phyloP scores from a whole-genome alignment of 2,329 filamentous ascomycete species.

The Fusarium pseudonygamai region DNA sequence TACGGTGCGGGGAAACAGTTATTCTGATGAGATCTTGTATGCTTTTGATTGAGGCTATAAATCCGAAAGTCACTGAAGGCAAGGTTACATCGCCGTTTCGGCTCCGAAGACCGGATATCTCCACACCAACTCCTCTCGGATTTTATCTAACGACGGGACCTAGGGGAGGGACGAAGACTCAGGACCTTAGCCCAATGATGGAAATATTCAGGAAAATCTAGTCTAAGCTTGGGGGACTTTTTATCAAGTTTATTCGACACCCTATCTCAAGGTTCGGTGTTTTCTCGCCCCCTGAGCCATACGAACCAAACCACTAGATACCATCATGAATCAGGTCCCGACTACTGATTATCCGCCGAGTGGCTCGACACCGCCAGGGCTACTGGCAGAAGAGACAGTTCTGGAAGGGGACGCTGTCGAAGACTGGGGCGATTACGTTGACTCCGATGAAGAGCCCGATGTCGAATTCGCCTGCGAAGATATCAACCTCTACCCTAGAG shows the following conservation, averaged over 20 bases:
- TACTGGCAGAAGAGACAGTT: fast-evolving
- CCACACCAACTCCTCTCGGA: neutral
- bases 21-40: neutral
- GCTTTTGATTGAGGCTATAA: neutral
- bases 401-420: fast-evolving
- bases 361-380: neutral
- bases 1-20: neutral
- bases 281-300: no score
- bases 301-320: fast-evolving
- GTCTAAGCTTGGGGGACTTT: no score
- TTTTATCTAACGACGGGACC: fast-evolving
- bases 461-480: fast-evolving
- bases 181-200: no score
- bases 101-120: neutral
- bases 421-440: neutral
- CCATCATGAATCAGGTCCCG: fast-evolving
- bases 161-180: no score
- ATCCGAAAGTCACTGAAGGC: no score
- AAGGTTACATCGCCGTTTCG: neutral
- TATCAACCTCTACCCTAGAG: neutral
- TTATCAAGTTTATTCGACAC: no score
- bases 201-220: no score
- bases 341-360: fast-evolving
- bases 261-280: no score
- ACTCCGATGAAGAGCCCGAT: neutral